Percentiles rank a stretch among this genome's conserved stretches.
Conservation (phyloP, 2,329 filamentous ascomycete species). For the Epichloe brachyelytri region DNA sequence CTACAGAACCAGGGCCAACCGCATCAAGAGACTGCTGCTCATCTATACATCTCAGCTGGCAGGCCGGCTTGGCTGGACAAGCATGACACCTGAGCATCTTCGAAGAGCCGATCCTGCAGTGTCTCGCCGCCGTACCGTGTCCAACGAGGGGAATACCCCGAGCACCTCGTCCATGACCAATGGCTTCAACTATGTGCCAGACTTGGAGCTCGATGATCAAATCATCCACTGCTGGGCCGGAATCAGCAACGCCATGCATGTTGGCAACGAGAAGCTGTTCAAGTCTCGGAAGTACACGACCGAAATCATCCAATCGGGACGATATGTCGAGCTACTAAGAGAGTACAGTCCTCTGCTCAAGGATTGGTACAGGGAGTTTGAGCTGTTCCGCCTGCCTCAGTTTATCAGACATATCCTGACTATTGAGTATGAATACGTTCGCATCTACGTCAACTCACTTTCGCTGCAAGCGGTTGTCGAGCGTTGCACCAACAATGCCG, state of each 20-base stretch:
- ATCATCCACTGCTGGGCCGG: conserved; percentile 85
- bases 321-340: conserved; percentile 69
- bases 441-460: conserved; percentile 88
- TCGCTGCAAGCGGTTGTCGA: conserved; percentile 92
- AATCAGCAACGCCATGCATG: conserved; percentile 84
- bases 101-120: conserved; percentile 45
- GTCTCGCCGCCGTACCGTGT: conserved; percentile 34
- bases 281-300: conserved; percentile 77
- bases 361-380: conserved; percentile 72
- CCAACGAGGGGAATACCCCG: conserved; percentile 45
- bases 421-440: conserved; percentile 92
- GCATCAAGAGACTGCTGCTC: conserved; percentile 74
- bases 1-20: conserved; percentile 64
- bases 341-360: conserved; percentile 67
- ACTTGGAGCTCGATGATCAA: conserved; percentile 53
- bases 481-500: conserved; percentile 68
- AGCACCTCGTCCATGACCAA: conserved; percentile 46
- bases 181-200: conserved; percentile 52
- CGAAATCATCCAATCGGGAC: conserved; percentile 73
- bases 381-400: conserved; percentile 56
- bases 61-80: conserved; percentile 81
- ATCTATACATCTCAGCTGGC: conserved; percentile 93
- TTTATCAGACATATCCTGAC: conserved; percentile 65
- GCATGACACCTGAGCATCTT: conserved; percentile 69
- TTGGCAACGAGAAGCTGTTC: conserved; percentile 81